These are phyloP conservation scores for Bryoerythrophyllum caledonicum DNA, from an alignment of 225 moss, liverwort and hornwort species.

Conservation along the genomic window DNA sequence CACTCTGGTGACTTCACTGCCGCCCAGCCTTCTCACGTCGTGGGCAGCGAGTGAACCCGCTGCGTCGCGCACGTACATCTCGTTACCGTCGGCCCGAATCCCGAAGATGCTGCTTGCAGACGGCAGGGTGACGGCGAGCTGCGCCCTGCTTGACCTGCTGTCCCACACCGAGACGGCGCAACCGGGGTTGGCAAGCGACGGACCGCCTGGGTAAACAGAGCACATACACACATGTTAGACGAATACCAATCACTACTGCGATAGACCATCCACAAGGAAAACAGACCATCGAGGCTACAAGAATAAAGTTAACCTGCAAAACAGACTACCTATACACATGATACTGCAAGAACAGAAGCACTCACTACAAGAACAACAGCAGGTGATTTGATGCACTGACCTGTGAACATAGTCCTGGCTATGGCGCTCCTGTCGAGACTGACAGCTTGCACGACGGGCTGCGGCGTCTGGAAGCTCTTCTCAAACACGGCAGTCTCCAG, in stretches of 20 bases:
- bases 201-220: conserved; percentile 21
- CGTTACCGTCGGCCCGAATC: conserved; percentile 22
- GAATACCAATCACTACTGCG: too few relatives aligned
- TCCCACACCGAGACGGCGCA: conserved; percentile 42
- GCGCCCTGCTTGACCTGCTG: conserved; percentile 20
- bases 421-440: conserved; percentile 1
- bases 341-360: background rate
- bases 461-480: conserved; percentile 7
- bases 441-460: conserved; percentile 21
- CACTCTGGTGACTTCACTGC: background rate
- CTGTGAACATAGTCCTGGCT: conserved; percentile 22
- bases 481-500: conserved; percentile 14
- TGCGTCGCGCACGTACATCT: conserved; percentile 29
- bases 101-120: conserved; percentile 24
- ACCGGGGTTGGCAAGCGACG: background rate
- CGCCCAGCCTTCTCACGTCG: conserved; percentile 37
- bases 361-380: background rate
- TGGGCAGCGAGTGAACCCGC: conserved; percentile 4
- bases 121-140: conserved; percentile 19
- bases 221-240: too few relatives aligned
- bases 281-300: too few relatives aligned
- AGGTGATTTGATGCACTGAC: conserved; percentile 9
- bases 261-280: too few relatives aligned
- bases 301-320: too few relatives aligned
- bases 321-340: background rate